Evolutionary conservation across 371 early-diverging fungal species (phyloP), one percentile per base, ranked within the genome.

Genomic region (Mucor velutinosus): DNA sequence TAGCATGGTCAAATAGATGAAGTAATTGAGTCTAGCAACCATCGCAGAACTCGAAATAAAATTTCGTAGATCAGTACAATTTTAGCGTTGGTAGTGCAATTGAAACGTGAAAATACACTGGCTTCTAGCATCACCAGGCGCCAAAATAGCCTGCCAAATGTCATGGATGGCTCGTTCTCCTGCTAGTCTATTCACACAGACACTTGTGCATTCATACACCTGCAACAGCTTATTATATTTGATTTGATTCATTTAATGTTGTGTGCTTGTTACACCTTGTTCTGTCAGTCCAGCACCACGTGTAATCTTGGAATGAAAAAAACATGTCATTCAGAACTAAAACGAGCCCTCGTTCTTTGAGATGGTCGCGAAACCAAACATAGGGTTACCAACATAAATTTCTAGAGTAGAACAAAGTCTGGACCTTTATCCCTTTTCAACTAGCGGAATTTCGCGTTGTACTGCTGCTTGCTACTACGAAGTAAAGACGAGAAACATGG

Each of bases 231-330:
- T 45, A 45, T 45, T 45, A 45, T 45, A 45, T 45, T 45, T 45
- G 17, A 45, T 45, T 45, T 37, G 37, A 37, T 37, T 45, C n/a
- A 45, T 53, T 53, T 53, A 53, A 53, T 53, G 11, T 53, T 25
- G 49, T 47, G 49, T 47, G 49, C 49, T 47, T 47, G 53, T 53
- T 53, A 53, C 53, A 53, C 53, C 15, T 53, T 25, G 10, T 27
- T 53, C 53, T 53, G 53, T 53, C 53, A 53, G 53, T 53, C 45
- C 45, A 37, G 12, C 23, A 53, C 53, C 53, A 53, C 53, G 53
- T 53, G 53, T 27, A 53, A 53, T 53, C 45, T 45, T 45, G 45
- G 45, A 45, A 45, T 53, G 53, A 53, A 27, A 53, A 25, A 25
- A 53, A 27, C 27, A 53, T 53, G 53, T 53, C 53, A 53, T 53